Base-by-base conservation (phyloP, 1,284 basidiomycete species). In the Irpex lacteus region DNA sequence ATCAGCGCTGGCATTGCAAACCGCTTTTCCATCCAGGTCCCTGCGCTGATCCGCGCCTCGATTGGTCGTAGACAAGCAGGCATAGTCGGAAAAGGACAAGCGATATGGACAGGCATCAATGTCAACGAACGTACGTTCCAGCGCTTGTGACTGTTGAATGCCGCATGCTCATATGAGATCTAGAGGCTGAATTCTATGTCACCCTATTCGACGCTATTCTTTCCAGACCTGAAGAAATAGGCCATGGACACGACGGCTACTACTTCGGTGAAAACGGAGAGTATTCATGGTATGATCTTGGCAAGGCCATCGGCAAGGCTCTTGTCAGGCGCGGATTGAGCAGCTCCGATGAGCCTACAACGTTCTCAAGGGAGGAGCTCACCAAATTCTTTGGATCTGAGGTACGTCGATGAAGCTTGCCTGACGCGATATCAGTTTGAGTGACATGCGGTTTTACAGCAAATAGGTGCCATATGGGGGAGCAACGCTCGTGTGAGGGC, bases 251-350 rank as follows among this genome's bases (percentile, higher is more conserved):
- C 26, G 71, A 78, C 8, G 81, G 81, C 4, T 80, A 76, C 66
- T 82, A 81, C 68, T 81, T 82, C 65, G 78, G 69, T 15, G 81
- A 81, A 67, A 79, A 78, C 63, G 80, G 80, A 53, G 80, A 82
- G 66, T 75, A 80, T 64, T 70, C 66, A n/a, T 67, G 78, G 63
- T 70, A 74, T 60, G 68, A 75, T 18, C 5, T 71, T 71, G 1
- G 11, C 11, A 72, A 76, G 60, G 74, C 73, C 2, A 77, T 81
- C 15, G 75, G 74, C 2, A 68, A 73, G 36, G 71, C 71, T 0
- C 67, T 79, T n/a, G 62, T 70, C 9, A 68, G 66, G 18, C 61
- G 72, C 15, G 73, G 73, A 0, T 66, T 44, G 15, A 50, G 36
- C 38, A 60, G 38, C 19, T 37, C 37, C 18, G 57, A 38, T 9